These are phyloP conservation scores for Dothideomycetes sp. DNA, from an alignment of 2,329 filamentous ascomycete genomes.

Conservation along the genomic window DNA sequence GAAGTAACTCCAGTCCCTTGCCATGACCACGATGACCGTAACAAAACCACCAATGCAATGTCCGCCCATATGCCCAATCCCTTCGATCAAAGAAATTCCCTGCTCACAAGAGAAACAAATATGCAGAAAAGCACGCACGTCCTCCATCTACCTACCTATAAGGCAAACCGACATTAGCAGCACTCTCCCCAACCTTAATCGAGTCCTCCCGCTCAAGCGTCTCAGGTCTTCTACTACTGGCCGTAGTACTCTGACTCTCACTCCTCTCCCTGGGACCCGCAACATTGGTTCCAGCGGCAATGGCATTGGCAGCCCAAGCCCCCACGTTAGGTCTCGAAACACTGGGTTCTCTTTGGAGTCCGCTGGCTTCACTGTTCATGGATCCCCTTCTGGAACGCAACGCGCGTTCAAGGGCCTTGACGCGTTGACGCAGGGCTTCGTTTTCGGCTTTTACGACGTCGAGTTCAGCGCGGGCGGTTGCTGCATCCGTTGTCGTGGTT, in stretches of 20 bases:
- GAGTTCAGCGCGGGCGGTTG: constrained; percentile 36
- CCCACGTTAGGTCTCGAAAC: constrained; percentile 8
- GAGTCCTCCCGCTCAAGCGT: constrained; percentile 23
- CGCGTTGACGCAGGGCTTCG: constrained; percentile 37
- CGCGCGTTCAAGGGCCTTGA: constrained; percentile 38
- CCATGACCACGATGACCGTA: too few relatives aligned
- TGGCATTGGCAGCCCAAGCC: constrained; percentile 21
- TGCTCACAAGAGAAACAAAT: too few relatives aligned
- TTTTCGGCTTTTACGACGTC: constrained; percentile 43
- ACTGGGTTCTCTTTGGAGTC: not conserved
- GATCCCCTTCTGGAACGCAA: constrained; percentile 26
- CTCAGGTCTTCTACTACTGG: constrained; percentile 17
- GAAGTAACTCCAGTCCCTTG: too few relatives aligned
- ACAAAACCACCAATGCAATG: too few relatives aligned
- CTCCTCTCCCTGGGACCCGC: constrained; percentile 27
- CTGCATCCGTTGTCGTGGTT: constrained; percentile 32
- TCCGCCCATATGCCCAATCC: too few relatives aligned
- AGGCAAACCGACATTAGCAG: constrained; percentile 20
- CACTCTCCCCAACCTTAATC: constrained; percentile 29
- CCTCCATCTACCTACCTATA: constrained; percentile 10
- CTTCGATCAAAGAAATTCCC: too few relatives aligned
- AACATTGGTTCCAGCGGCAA: constrained; percentile 21
- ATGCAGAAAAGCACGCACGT: too few relatives aligned
- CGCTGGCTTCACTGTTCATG: not conserved
- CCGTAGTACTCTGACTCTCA: constrained; percentile 30